A percentile compares a stretch with the other conserved stretches of the same genome.
Evolutionary conservation across 2,329 filamentous ascomycete species (phyloP).

Genomic region (Aspergillus spinulosporus): DNA sequence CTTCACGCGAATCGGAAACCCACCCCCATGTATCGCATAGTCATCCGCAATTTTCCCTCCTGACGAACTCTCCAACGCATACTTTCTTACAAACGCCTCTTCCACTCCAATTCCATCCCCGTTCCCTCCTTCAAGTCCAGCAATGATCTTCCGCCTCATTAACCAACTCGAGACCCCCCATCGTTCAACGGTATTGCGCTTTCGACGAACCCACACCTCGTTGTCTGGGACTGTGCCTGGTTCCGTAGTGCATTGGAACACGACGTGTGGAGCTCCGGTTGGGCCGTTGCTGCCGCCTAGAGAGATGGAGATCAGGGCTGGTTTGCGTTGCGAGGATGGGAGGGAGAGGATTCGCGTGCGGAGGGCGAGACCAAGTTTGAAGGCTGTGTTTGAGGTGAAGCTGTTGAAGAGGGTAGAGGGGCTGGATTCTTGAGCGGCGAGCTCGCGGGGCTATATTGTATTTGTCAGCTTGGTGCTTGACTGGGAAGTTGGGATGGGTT

Average conservation of each 20-base stretch:
- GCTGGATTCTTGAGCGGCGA: constrained; percentile 34
- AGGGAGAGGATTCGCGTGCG: constrained; percentile 41
- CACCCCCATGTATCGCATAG: constrained; percentile 79
- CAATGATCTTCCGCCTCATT: constrained; percentile 64
- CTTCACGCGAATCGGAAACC: constrained; percentile 68
- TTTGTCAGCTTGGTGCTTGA: constrained; percentile 1
- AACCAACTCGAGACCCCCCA: constrained; percentile 71
- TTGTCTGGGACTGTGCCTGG: constrained; percentile 70
- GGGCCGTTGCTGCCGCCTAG: constrained; percentile 8
- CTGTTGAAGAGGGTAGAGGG: constrained; percentile 32
- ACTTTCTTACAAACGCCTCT: constrained; percentile 63
- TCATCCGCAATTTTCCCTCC: constrained; percentile 50
- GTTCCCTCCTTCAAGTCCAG: constrained; percentile 10
- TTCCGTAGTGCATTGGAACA: constrained; percentile 71
- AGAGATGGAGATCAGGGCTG: constrained; percentile 44
- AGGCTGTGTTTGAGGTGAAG: constrained; percentile 44
- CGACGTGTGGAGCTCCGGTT: constrained; percentile 51
- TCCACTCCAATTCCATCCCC: constrained; percentile 54
- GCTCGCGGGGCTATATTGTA: constrained; percentile 25
- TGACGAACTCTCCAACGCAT: constrained; percentile 57
- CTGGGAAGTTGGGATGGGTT: background rate
- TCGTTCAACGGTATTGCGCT: constrained; percentile 69
- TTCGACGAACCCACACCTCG: constrained; percentile 68
- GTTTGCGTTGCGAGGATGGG: constrained; percentile 33
- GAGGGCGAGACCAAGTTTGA: constrained; percentile 39